Evolutionary conservation across 306 rosid genomes (phyloP), one percentile per base, ranked within the genome.

Genomic region (Cucurbita maxima): DNA sequence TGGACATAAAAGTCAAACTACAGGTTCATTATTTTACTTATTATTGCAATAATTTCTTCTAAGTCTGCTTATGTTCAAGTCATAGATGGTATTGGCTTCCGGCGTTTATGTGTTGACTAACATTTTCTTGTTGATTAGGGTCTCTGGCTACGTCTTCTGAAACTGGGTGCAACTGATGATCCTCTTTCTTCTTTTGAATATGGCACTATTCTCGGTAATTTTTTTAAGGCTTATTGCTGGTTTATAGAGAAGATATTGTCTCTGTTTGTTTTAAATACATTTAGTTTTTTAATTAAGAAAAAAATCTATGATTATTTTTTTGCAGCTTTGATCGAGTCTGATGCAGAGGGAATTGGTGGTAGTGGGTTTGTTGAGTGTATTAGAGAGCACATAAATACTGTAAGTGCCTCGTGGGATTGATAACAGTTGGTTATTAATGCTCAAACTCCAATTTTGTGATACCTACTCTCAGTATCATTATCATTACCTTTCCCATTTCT

Each of bases 331-430:
- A 91, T 94, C 79, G 99, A 94, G 84, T 94, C 97, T 79, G 99
- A 94, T 81, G 99, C 99, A 10, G 99, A 94, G 83, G 99, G 99
- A 44, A 94, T 94, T 83, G 99, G 97, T 9, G 97, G 99, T 37
- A 91, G 99, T 78, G 99, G 99, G 58, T 94, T 94, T 76, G 87
- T 94, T 70, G 99, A 94, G 83, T 94, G 99, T 77, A 94, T 91
- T 79, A 86, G 97, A 54, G 99, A 94, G 87, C 99, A 94, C 77
- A 94, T 94, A 78, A 85, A 88, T 86, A 88, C 98, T 34, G 98
- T 92, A 83, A 71, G 96, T 88, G 71, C 73, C 80, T 78, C 36
- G 16, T 41, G 52, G 71, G 71, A 40, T 63, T 63, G 50, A 41
- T 41, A 41, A 40, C 16, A 63, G 51, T 10, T 18, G 51, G 36